Evolutionary conservation across 345 rosid species (phyloP), one percentile per base, ranked within the genome.

Genomic region (Bretschneidera sinensis): DNA sequence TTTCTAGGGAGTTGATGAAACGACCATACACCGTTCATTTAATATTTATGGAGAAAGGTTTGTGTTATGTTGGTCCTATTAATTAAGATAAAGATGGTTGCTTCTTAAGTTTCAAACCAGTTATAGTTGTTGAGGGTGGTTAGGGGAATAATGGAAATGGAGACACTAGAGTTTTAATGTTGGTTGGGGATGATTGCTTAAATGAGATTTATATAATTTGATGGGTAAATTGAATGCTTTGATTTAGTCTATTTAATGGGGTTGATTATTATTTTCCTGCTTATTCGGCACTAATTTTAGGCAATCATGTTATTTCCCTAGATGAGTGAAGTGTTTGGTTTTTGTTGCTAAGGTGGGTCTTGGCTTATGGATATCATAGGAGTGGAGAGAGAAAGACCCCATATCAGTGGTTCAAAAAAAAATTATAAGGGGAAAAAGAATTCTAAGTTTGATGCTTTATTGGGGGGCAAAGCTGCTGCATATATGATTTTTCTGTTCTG

Each of bases 101-200:
- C 17, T n/a, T 71, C 54, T 23, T 51, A 62, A 15, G 16, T 61
- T 56, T 54, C 22, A 49, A 50, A 55, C 43, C 51, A 54, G 13
- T 57, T 28, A 21, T 65, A 25, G 74, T 68, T 39, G 11, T 39
- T 76, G 68, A 43, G 57, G 68, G n/a, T 64, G 66, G 53, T 47
- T 51, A 56, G 19, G 48, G 61, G 50, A n/a, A 34, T 28, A 33
- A 18, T 16, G 21, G 35, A 23, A 67, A 48, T 24, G 2, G 59
- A 74, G 69, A 33, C 55, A 48, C 22, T 13, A 19, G 62, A 48
- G 17, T n/a, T n/a, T 58, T 57, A 47, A 50, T 66, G 67, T n/a
- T 59, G 57, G 52, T 54, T 60, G 54, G 48, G 65, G 53, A 43
- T 19, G 55, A 23, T 54, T 48, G 53, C 51, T 57, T 67, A 17